A percentile compares a stretch with the other conserved stretches of the same genome.
Evolutionary conservation across 768 basidiomycete species (phyloP).

Genomic region (Pisolithus orientalis): DNA sequence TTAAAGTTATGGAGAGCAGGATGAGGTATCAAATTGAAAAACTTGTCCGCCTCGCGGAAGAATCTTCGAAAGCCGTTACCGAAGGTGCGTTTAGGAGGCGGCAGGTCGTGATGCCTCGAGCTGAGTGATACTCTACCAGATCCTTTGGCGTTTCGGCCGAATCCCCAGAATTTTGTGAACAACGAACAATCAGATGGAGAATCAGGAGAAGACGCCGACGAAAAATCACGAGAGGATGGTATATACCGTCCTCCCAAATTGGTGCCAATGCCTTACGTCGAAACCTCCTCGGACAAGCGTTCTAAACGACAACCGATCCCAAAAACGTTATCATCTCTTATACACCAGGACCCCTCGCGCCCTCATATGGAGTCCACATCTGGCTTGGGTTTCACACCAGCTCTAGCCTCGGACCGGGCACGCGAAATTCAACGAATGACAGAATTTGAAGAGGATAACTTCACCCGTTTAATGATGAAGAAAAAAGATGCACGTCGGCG

Average conservation of each 20-base stretch:
- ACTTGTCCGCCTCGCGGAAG: slow-evolving; percentile 71
- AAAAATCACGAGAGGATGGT: slow-evolving; percentile 31
- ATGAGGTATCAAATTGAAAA: slow-evolving; percentile 97
- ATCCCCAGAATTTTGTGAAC: slow-evolving; percentile 66
- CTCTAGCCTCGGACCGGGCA: slow-evolving; percentile 57
- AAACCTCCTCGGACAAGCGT: slow-evolving; percentile 42
- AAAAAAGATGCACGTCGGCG: slow-evolving; percentile 78
- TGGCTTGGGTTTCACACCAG: slow-evolving; percentile 59
- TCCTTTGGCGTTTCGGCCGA: slow-evolving; percentile 88
- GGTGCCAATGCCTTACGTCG: slow-evolving; percentile 83
- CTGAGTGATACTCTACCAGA: slow-evolving; percentile 41
- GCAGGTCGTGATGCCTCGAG: neutral
- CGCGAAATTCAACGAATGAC: slow-evolving; percentile 73
- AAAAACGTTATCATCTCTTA: slow-evolving; percentile 51
- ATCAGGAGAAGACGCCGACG: slow-evolving; percentile 23
- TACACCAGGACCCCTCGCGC: slow-evolving; percentile 46
- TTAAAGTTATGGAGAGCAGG: slow-evolving; percentile 74
- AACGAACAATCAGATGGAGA: slow-evolving; percentile 30
- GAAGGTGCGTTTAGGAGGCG: slow-evolving; percentile 47
- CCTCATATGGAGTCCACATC: slow-evolving; percentile 69
- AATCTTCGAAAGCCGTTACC: slow-evolving; percentile 37
- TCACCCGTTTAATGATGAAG: slow-evolving; percentile 84
- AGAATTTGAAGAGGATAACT: slow-evolving; percentile 93
- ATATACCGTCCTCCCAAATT: slow-evolving; percentile 84
- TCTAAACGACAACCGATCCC: slow-evolving; percentile 52